Evolutionary conservation across 495 filamentous ascomycete species (phyloP), one percentile per base, ranked within the genome.

Genomic region (Penicillium arizonense): DNA sequence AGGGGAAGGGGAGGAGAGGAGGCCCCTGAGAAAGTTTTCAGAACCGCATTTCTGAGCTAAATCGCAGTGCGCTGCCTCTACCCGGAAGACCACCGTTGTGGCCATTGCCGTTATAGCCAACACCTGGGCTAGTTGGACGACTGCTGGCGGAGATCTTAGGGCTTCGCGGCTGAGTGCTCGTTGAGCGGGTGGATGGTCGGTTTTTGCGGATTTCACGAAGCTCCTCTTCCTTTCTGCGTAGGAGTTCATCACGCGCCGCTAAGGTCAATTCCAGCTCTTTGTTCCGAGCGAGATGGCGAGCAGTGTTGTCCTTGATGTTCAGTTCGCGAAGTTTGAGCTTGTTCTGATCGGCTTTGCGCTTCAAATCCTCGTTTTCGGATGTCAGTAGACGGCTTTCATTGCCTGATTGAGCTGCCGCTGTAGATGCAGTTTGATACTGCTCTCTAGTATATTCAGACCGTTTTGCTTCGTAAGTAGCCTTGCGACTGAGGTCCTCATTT

Each of bases 351-450:
- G 82, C 81, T 45, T 75, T 78, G 10, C 68, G 74, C 44, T 74
- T 68, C 18, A 88, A 69, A 0, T 64, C 58, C 20, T 72, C 74
- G 32, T 82, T 77, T 34, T 75, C 69, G 9, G 59, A 61, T 33
- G 70, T 62, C 10, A 87, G 72, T n/a, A 67, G 66, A 10, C 72
- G 64, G 34, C 76, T 72, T 65, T 87, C 82, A 20, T 67, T 69
- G 13, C 64, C 64, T 14, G 81, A 67, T 35, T 83, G 78, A 13
- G 68, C 72, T 9, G 77, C 77, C 0, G 70, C 68, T 13, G 70
- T 82, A 12, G 85, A 87, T 1, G 84, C 83, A 32, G 75, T 71
- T 46, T 89, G 85, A 53, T 90, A 91, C 32, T 80, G 73, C 14
- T 76, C 71, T 39, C 84, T 79, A 32, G 74, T 74, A 62, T 84